Evolutionary conservation across 2,329 filamentous ascomycete species (phyloP).

Genomic region (Alternaria sp.): DNA sequence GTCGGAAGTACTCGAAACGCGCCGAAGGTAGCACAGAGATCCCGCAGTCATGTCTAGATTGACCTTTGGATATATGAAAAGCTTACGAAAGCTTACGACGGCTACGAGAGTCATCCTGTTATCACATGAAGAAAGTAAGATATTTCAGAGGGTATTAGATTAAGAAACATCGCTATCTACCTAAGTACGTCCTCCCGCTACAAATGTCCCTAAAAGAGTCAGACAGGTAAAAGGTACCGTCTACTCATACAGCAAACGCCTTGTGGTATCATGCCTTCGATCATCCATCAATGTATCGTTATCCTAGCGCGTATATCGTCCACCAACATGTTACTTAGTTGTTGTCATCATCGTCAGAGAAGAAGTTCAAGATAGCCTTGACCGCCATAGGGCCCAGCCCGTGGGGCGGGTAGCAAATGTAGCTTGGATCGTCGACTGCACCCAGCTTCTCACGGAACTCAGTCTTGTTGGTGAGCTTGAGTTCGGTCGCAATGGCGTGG

Average conservation of each 20-base stretch:
- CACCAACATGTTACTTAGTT: conserved; percentile 24
- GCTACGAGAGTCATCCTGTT: background rate
- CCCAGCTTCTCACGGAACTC: conserved; percentile 93
- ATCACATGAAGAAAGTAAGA: background rate
- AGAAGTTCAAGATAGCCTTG: conserved; percentile 87
- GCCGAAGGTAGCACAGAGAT: background rate
- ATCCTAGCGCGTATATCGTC: conserved; percentile 10
- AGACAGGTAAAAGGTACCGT: conserved; percentile 2
- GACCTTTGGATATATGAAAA: background rate
- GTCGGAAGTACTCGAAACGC: background rate
- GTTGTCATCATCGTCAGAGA: conserved; percentile 68
- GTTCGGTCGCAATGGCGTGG: conserved; percentile 78
- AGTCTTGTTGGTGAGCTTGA: conserved; percentile 81
- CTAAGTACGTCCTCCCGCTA: conserved; percentile 2
- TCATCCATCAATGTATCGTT: conserved; percentile 12
- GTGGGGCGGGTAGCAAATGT: conserved; percentile 87
- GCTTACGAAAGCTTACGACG: background rate
- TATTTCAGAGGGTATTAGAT: conserved; percentile 13
- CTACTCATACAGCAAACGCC: conserved; percentile 16
- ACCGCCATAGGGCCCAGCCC: conserved; percentile 83
- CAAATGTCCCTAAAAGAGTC: conserved; percentile 2
- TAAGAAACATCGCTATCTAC: conserved; percentile 16
- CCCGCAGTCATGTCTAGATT: background rate
- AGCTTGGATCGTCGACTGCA: conserved; percentile 80
- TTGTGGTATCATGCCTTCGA: conserved; percentile 28